Conservation (phyloP, 306 rosid species). For the Cucurbita ficifolia region DNA sequence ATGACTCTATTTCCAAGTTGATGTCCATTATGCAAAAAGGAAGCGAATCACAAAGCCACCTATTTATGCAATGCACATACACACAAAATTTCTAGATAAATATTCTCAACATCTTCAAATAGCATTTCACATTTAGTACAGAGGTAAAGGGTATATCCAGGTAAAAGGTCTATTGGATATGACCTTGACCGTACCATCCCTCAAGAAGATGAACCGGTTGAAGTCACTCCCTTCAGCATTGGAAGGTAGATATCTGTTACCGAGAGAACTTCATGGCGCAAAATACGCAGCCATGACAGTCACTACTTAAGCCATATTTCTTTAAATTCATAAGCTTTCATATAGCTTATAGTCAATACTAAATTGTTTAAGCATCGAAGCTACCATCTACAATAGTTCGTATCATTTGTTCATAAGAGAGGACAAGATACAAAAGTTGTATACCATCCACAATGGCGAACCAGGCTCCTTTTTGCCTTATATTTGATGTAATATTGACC, state of each 20-base stretch:
- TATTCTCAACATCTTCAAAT: no score
- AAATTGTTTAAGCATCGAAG: background rate
- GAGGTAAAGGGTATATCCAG: no score
- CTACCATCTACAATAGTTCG: background rate
- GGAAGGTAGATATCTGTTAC: constrained; percentile 24
- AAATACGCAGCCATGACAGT: background rate
- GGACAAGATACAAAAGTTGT: background rate
- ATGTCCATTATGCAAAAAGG: no score
- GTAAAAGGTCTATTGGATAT: no score
- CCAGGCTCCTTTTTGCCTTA: background rate
- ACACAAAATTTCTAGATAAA: no score
- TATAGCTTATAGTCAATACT: background rate
- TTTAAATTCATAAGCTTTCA: background rate
- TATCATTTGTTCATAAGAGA: constrained; percentile 4
- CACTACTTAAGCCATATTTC: background rate
- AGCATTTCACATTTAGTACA: no score
- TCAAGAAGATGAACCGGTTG: constrained; percentile 92
- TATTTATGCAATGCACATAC: no score
- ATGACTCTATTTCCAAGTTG: no score
- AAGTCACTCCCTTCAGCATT: constrained; percentile 67
- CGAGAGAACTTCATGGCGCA: background rate
- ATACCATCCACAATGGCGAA: background rate
- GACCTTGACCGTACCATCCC: no score
- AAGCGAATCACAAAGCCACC: no score
- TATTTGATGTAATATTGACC: background rate